Conservation (phyloP, 306 rosid genomes). For the barrel medic (Medicago truncatula) region DNA sequence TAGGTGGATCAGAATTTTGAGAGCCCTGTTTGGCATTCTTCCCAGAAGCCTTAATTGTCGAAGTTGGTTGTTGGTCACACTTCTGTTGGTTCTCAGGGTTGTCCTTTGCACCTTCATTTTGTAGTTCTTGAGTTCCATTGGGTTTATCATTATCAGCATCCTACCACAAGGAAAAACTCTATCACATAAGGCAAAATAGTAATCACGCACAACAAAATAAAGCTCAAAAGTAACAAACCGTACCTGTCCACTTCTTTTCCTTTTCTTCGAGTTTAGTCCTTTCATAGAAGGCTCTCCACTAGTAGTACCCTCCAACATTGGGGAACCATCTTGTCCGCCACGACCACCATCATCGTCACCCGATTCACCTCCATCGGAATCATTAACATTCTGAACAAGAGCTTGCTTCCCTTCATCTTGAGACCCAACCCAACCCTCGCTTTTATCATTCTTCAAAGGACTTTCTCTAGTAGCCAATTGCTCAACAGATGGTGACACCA, state of each 20-base stretch:
- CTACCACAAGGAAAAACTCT: slow-evolving; percentile 53
- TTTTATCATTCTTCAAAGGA: slow-evolving; percentile 60
- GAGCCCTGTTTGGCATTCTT: slow-evolving; percentile 79
- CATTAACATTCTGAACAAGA: slow-evolving; percentile 59
- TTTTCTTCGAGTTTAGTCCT: slow-evolving; percentile 71
- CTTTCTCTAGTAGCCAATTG: slow-evolving; percentile 58
- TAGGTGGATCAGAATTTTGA: slow-evolving; percentile 76
- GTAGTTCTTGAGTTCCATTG: slow-evolving; percentile 52
- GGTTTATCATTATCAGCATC: slow-evolving; percentile 62
- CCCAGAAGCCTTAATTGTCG: slow-evolving; percentile 57
- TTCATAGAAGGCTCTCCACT: slow-evolving; percentile 61
- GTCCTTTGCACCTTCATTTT: slow-evolving; percentile 59
- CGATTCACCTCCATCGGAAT: slow-evolving; percentile 75
- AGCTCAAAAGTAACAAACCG: slow-evolving; percentile 27
- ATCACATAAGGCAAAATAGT: slow-evolving; percentile 21
- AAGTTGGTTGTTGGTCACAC: slow-evolving; percentile 61
- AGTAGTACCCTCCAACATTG: slow-evolving; percentile 60
- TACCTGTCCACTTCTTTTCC: slow-evolving; percentile 89
- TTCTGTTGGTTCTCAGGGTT: slow-evolving; percentile 57
- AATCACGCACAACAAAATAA: slow-evolving; percentile 4
- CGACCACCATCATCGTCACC: slow-evolving; percentile 66
- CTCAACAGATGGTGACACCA: slow-evolving; percentile 55
- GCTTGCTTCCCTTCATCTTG: slow-evolving; percentile 69
- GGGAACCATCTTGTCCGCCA: slow-evolving; percentile 61
- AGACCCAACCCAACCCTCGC: slow-evolving; percentile 56